Conservation (phyloP, 179 eudicot genomes). For the Heliamphora pulchella region DNA sequence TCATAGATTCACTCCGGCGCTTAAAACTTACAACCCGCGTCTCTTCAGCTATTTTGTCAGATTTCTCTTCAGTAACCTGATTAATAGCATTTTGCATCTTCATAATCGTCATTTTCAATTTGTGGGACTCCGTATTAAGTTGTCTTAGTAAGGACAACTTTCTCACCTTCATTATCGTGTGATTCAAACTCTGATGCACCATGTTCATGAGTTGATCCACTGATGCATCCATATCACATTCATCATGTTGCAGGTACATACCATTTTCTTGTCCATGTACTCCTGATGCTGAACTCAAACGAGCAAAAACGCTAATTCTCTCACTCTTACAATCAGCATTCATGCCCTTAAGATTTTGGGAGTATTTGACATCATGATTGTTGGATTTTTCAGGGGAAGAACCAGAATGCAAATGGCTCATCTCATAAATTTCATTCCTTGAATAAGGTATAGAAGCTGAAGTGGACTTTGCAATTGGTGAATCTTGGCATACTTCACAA, state of each 20-base stretch:
- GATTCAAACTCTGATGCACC: slow-evolving; percentile 13
- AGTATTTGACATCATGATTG: not conserved
- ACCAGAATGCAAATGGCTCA: not conserved
- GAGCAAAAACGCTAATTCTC: slow-evolving; percentile 35
- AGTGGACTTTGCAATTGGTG: not conserved
- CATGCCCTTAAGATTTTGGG: slow-evolving; percentile 9
- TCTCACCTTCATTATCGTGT: not conserved
- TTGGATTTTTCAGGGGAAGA: not conserved
- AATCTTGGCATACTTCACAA: slow-evolving; percentile 1
- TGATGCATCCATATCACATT: slow-evolving; percentile 19
- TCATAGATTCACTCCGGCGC: slow-evolving; percentile 32
- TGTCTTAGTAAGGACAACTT: slow-evolving; percentile 9
- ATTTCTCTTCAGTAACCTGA: slow-evolving; percentile 14
- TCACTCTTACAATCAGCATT: not conserved
- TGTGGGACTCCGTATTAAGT: not conserved
- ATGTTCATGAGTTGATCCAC: slow-evolving; percentile 34
- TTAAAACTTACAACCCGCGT: slow-evolving; percentile 29
- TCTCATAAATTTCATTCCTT: slow-evolving; percentile 13
- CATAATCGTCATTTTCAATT: slow-evolving; percentile 9
- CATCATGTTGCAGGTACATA: slow-evolving; percentile 1
- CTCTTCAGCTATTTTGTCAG: slow-evolving; percentile 15
- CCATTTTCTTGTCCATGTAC: slow-evolving; percentile 15
- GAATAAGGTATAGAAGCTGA: not conserved
- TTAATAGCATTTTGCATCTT: slow-evolving; percentile 10
- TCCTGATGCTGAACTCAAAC: slow-evolving; percentile 24